phyloP scores from a whole-genome alignment of 441 rosid species.

The Brassica hybrid region DNA sequence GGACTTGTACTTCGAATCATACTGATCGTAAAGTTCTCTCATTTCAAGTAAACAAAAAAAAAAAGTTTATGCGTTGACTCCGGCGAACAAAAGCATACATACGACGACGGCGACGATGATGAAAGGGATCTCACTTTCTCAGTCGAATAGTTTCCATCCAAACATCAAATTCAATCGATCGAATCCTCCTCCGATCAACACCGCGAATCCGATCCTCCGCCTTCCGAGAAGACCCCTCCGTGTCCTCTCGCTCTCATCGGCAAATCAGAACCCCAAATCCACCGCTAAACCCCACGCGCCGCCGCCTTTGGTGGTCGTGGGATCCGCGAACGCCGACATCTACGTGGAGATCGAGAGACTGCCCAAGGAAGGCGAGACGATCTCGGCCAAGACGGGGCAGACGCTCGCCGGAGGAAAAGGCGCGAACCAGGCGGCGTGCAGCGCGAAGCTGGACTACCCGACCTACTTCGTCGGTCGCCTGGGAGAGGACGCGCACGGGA shows the following conservation, averaged over 20 bases:
- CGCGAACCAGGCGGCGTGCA: conserved; percentile 93
- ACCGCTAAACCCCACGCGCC: conserved; percentile 29
- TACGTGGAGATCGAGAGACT: conserved; percentile 83
- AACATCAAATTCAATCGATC: conserved; percentile 34
- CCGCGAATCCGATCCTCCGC: conserved; percentile 29
- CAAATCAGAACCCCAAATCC: conserved; percentile 25
- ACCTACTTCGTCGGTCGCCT: conserved; percentile 83
- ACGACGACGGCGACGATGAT: conserved; percentile 35
- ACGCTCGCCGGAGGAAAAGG: conserved; percentile 94
- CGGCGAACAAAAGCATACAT: not conserved
- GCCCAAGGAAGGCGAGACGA: conserved; percentile 78
- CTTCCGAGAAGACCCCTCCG: conserved; percentile 29
- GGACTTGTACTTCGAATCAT: not conserved
- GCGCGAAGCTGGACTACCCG: conserved; percentile 70
- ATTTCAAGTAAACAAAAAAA: not conserved
- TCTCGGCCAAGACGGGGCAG: conserved; percentile 75
- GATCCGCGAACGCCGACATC: conserved; percentile 88
- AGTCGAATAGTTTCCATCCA: conserved; percentile 39
- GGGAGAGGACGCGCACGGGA: conserved; percentile 87
- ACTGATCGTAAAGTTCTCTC: not conserved
- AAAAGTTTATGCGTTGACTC: conserved; percentile 4
- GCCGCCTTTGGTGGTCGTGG: conserved; percentile 81
- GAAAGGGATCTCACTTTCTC: conserved; percentile 52
- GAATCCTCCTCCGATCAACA: conserved; percentile 37
- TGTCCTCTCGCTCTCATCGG: conserved; percentile 47